Percentiles rank a stretch among this genome's conserved stretches.
These are phyloP conservation scores for Casuarina cunninghamiana DNA, from an alignment of 306 rosid genomes.

Conservation along the genomic window DNA sequence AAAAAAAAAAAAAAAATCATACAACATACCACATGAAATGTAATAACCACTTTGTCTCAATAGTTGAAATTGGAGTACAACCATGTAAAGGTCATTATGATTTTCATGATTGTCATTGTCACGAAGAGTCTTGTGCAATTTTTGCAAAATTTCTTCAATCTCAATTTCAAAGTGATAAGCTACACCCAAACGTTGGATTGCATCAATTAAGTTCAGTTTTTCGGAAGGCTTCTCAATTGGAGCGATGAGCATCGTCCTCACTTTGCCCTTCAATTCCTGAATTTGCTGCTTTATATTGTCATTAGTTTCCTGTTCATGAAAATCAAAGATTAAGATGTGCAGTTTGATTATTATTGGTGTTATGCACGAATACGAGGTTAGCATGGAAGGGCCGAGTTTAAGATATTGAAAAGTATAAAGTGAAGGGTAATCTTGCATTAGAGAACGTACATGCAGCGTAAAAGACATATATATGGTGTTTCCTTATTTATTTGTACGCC, in stretches of 20 bases:
- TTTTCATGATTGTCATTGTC: neutral
- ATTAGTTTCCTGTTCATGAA: neutral
- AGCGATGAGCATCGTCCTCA: conserved; percentile 25
- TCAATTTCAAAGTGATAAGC: conserved; percentile 38
- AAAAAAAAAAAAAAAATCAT: too few species aligned
- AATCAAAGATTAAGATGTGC: too few species aligned
- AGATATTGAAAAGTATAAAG: too few species aligned
- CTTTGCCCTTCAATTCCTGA: conserved; percentile 31
- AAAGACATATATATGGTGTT: too few species aligned
- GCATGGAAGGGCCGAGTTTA: too few species aligned
- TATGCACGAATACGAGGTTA: too few species aligned
- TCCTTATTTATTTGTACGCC: too few species aligned
- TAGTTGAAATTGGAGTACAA: conserved; percentile 40
- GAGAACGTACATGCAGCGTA: too few species aligned
- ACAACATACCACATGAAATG: conserved; percentile 27
- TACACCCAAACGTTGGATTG: conserved; percentile 46
- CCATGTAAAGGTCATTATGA: conserved; percentile 15
- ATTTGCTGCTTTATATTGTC: neutral
- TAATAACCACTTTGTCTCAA: conserved; percentile 41
- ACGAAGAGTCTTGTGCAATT: neutral
- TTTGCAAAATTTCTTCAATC: conserved; percentile 18
- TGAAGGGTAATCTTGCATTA: too few species aligned
- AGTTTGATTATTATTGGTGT: too few species aligned
- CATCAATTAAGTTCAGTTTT: conserved; percentile 29
- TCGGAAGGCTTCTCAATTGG: neutral